Conservation (phyloP, 176 grass and related monocot species). For the Typha latifolia region DNA sequence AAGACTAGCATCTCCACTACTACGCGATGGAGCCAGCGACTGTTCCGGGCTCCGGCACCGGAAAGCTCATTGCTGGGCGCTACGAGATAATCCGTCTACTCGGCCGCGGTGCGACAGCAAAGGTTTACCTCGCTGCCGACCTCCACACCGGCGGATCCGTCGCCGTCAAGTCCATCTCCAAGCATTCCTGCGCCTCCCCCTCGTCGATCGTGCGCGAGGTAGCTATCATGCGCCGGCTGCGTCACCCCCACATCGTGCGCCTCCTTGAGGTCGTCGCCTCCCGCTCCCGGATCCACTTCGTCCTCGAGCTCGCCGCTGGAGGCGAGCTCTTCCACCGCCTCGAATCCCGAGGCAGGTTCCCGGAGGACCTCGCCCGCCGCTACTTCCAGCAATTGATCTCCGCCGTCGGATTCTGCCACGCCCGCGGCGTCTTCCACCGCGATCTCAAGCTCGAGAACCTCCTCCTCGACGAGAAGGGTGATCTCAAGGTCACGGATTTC, state of each 20-base stretch:
- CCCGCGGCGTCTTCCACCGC: conserved; percentile 29
- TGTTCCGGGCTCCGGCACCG: neutral
- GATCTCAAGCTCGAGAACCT: conserved; percentile 21
- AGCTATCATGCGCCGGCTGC: conserved; percentile 40
- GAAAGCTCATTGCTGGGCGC: conserved; percentile 30
- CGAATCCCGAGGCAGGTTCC: conserved; percentile 39
- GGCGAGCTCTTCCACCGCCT: conserved; percentile 58
- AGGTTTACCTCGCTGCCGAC: conserved; percentile 72
- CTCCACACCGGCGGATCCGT: conserved; percentile 41
- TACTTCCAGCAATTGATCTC: conserved; percentile 74
- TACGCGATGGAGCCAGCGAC: conserved; percentile 25
- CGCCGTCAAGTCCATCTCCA: conserved; percentile 75
- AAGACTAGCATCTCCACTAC: no score
- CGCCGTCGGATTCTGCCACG: conserved; percentile 63
- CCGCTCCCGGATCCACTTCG: conserved; percentile 58
- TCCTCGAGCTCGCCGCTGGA: conserved; percentile 64
- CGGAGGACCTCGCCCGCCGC: conserved; percentile 42
- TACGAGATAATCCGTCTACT: conserved; percentile 67
- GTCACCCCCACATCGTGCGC: conserved; percentile 59
- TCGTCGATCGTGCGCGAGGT: conserved; percentile 41
- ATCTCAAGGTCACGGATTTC: conserved; percentile 16
- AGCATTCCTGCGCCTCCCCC: conserved; percentile 8
- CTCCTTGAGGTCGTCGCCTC: conserved; percentile 64
- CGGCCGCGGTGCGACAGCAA: conserved; percentile 81
- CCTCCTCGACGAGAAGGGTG: conserved; percentile 10